Percentiles rank a stretch among this genome's conserved stretches.
These are phyloP conservation scores for Verticillium nubilum DNA, from an alignment of 2,329 filamentous ascomycete species.

Conservation along the genomic window DNA sequence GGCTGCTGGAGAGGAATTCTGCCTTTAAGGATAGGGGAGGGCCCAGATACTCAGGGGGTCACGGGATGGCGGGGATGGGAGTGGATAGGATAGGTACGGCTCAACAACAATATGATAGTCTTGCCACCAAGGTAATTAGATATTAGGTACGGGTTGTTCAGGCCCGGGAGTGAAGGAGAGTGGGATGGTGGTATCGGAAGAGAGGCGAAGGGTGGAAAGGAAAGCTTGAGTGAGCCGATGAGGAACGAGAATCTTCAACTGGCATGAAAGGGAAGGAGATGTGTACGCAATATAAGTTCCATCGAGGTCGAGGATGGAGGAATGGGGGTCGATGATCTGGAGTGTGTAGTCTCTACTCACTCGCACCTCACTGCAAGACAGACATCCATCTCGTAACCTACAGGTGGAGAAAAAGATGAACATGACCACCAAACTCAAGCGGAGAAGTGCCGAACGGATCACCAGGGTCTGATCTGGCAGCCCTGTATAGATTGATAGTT, in stretches of 20 bases:
- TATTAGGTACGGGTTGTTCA: background rate
- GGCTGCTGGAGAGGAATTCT: slow-evolving; percentile 3
- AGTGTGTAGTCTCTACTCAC: background rate
- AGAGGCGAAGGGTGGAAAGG: background rate
- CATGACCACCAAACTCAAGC: background rate
- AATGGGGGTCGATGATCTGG: background rate
- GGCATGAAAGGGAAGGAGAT: slow-evolving; percentile 3
- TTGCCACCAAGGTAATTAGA: background rate
- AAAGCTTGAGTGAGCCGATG: background rate
- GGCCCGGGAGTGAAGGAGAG: background rate
- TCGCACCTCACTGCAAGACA: background rate
- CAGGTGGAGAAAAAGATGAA: background rate
- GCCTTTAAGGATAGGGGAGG: slow-evolving; percentile 1
- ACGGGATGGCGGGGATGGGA: background rate
- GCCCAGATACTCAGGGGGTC: background rate
- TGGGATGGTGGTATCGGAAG: background rate
- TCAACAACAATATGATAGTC: background rate
- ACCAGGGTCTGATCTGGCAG: background rate
- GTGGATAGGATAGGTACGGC: slow-evolving; percentile 1
- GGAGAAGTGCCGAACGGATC: background rate
- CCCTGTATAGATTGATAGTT: slow-evolving; percentile 1
- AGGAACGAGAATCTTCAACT: slow-evolving; percentile 2
- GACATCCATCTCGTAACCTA: background rate
- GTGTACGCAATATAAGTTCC: slow-evolving; percentile 1
- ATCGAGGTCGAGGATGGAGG: background rate